Evolutionary conservation across 192 early-diverging fungal species (phyloP).

Genomic region (Coemansia sp.): DNA sequence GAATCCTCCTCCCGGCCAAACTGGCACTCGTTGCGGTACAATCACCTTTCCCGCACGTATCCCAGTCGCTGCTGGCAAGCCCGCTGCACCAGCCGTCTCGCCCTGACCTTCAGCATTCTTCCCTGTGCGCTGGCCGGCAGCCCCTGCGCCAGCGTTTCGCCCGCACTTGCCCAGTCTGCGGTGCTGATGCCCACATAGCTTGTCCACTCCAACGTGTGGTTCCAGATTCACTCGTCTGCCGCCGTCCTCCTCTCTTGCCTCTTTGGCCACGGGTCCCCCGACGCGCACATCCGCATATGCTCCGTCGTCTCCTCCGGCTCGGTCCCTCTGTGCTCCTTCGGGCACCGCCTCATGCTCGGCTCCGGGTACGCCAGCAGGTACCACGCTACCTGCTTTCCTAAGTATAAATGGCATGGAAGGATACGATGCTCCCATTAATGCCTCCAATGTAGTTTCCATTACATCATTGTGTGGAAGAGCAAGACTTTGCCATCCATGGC

Average conservation of each 20-base stretch:
- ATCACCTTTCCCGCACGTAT: not conserved
- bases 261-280: not conserved
- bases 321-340: not conserved
- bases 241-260: not conserved
- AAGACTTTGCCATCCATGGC: too few species aligned
- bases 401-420: too few species aligned
- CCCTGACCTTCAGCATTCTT: too few species aligned
- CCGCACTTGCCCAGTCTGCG: not conserved
- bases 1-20: not conserved
- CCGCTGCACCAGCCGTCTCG: not conserved
- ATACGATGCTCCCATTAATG: too few species aligned
- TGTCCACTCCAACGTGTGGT: not conserved
- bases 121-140: not conserved
- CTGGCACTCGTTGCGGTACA: not conserved
- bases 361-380: slow-evolving; percentile 1
- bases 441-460: too few species aligned
- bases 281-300: not conserved
- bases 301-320: not conserved
- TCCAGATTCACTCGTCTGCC: not conserved
- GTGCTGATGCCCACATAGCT: not conserved
- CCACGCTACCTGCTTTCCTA: not conserved
- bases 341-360: not conserved
- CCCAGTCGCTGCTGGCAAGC: not conserved
- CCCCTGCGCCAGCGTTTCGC: not conserved
- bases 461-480: too few species aligned